Evolutionary conservation across 164 flowering plant genomes (phyloP), one percentile per base, ranked within the genome.

Genomic region (Tetracentron sinense): DNA sequence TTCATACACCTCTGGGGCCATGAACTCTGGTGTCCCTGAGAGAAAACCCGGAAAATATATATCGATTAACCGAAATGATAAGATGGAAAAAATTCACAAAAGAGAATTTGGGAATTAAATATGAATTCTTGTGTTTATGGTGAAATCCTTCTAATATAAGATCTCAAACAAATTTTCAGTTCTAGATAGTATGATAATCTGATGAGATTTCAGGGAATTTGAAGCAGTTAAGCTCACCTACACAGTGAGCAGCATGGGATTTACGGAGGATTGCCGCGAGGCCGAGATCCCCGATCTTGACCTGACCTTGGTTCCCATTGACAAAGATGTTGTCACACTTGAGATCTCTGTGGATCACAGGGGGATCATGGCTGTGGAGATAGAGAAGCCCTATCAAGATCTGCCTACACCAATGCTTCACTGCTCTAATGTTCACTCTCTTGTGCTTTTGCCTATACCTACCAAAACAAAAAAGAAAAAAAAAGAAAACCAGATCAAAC

Each of bases 401-500:
- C 78, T 94, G 98, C 53, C 96, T 86, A 59, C 98, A 91, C 99
- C 99, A 94, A 66, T 91, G 85, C 88, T 94, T 94, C 80, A 94
- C 88, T 21, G 99, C 99, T 74, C 93, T 80, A 29, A 89, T 80
- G 64, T 86, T 89, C 51, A 89, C 95, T 64, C 84, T 85, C 77
- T 72, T 91, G 74, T 94, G 99, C 71, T 84, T 89, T 51, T 84
- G 78, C 82, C 97, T 86, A 73, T 88, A 91, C 83, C 97, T 94
- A 71, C 29, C 59, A 49, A 65, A n/a, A n/a, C n/a, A n/a, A 17
- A 19, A 12, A 54, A 29, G 6, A 54, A 51, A 65, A 65, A 50
- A 62, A 56, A 22, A n/a, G 56, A 20, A 3, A 27, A 44, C 15
- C 22, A 26, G 16, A 54, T n/a, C 23, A 7, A 50, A 19, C 28